phyloP scores from a whole-genome alignment of 495 filamentous ascomycete species.

The Xylaria nigripes region DNA sequence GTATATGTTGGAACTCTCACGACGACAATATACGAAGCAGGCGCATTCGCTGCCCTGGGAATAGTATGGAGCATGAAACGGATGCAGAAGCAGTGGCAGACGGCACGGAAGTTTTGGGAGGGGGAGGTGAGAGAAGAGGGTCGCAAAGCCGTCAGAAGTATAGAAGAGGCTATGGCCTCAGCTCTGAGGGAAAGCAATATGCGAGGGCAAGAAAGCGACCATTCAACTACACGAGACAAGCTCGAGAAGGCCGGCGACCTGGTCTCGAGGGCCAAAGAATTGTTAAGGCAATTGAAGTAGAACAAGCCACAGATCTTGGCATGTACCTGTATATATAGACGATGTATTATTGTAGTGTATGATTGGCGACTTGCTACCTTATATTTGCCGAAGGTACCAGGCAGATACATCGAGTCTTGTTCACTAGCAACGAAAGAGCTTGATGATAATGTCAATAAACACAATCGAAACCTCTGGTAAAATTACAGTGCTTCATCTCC shows the following conservation, averaged over 20 bases:
- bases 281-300: constrained; percentile 7
- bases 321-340: constrained; percentile 6
- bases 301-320: constrained; percentile 3
- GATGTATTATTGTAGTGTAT: constrained; percentile 3
- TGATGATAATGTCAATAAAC: neutral
- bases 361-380: neutral
- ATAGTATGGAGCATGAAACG: constrained; percentile 62
- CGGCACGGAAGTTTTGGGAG: constrained; percentile 61
- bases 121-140: constrained; percentile 73
- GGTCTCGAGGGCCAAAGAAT: constrained; percentile 3
- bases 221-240: neutral
- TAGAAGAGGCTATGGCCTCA: constrained; percentile 55
- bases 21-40: constrained; percentile 60
- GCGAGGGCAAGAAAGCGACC: neutral
- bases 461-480: neutral
- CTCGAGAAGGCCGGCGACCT: constrained; percentile 4
- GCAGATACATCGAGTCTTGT: neutral
- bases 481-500: neutral
- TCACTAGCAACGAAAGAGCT: neutral
- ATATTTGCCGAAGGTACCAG: neutral
- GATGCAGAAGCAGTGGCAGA: constrained; percentile 75
- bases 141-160: constrained; percentile 57
- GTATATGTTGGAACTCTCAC: constrained; percentile 53
- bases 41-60: constrained; percentile 71
- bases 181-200: constrained; percentile 35